Percentiles rank a stretch among this genome's conserved stretches.
These are phyloP conservation scores for Colletotrichum sansevieriae DNA, from an alignment of 2,329 filamentous ascomycete species.

Conservation along the genomic window DNA sequence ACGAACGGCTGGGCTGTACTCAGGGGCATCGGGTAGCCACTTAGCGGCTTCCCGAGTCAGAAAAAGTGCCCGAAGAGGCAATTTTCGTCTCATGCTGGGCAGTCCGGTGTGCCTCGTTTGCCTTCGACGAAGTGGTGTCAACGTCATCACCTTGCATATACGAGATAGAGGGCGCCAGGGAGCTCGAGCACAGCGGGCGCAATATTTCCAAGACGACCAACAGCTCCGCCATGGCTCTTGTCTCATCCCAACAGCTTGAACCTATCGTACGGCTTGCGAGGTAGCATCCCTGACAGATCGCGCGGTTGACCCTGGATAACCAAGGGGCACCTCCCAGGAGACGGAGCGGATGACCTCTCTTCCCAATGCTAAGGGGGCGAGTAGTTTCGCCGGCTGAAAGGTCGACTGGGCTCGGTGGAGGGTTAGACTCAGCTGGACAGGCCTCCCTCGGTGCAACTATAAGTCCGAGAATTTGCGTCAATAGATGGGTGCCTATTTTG, in stretches of 20 bases:
- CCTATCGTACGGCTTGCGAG: neutral
- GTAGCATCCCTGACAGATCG: neutral
- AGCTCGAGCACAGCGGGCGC: neutral
- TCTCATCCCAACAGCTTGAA: neutral
- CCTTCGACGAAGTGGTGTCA: neutral
- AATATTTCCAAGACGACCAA: conserved; percentile 6
- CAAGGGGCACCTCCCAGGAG: neutral
- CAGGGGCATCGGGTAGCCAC: neutral
- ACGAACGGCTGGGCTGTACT: neutral
- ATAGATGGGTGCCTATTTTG: neutral
- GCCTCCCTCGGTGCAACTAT: too few relatives aligned
- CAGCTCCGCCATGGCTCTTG: neutral
- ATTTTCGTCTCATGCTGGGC: neutral
- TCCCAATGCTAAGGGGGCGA: neutral
- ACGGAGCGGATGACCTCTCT: neutral
- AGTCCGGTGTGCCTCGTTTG: neutral
- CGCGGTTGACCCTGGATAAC: neutral
- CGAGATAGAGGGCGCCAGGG: neutral
- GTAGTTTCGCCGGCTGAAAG: neutral
- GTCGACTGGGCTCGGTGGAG: neutral
- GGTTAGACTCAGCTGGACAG: too few relatives aligned
- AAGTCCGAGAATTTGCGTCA: too few relatives aligned
- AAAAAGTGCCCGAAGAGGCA: neutral
- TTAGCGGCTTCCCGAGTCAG: neutral
- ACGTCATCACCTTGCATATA: neutral